Percentiles rank a stretch among this genome's conserved stretches.
Conservation (phyloP, 441 rosid species). For the Daphne laureola region DNA sequence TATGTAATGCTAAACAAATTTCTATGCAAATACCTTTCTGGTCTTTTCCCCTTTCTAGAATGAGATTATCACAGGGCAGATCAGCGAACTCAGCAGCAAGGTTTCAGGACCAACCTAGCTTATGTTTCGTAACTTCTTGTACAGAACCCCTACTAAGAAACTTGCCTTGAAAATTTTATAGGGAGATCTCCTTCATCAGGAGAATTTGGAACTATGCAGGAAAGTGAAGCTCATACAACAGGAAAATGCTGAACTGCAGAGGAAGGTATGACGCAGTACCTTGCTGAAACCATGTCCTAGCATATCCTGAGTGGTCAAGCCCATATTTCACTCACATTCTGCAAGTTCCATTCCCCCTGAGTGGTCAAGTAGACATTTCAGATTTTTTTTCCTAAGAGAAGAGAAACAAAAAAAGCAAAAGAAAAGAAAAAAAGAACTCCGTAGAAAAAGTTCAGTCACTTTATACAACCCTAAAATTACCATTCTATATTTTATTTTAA, state of each 20-base stretch:
- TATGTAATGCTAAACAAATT: conserved; percentile 4
- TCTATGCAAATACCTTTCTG: neutral
- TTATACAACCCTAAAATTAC: no score
- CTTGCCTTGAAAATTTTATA: conserved; percentile 24
- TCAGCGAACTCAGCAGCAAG: conserved; percentile 66
- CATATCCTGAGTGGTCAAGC: no score
- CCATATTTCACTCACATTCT: no score
- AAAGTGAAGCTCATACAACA: conserved; percentile 39
- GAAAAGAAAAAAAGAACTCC: no score
- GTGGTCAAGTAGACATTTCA: no score
- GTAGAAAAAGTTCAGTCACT: no score
- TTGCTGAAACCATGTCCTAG: no score
- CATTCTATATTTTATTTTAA: no score
- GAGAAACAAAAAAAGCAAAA: neutral
- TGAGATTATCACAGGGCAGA: conserved; percentile 42
- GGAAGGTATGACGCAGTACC: conserved; percentile 43
- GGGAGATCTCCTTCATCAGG: conserved; percentile 57
- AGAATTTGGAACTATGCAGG: conserved; percentile 51
- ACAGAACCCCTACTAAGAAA: conserved; percentile 7
- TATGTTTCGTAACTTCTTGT: conserved; percentile 4
- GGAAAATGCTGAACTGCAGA: conserved; percentile 56
- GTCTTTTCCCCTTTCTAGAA: conserved; percentile 30
- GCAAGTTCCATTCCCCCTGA: no score
- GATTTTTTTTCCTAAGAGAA: no score
- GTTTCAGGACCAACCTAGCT: conserved; percentile 25